phyloP scores from a whole-genome alignment of 192 early-diverging fungal species.

The Oehlia diaphana region DNA sequence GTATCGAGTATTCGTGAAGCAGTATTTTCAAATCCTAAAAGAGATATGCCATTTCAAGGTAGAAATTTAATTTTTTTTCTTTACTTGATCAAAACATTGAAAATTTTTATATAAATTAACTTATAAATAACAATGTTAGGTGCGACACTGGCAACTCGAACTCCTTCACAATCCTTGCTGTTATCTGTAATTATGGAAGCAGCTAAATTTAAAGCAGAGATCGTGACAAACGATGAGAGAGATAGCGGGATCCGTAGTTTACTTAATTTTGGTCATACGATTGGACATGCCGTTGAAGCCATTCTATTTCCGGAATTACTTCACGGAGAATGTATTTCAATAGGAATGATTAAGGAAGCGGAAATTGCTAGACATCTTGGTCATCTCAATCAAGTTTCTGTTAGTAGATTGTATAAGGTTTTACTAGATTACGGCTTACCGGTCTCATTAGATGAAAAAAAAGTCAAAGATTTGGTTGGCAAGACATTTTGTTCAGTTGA shows the following conservation, averaged over 20 bases:
- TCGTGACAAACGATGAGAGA: constrained; percentile 94
- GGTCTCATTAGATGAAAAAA: constrained; percentile 78
- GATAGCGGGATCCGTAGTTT: constrained; percentile 92
- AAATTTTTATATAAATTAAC: no score
- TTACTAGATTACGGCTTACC: constrained; percentile 87
- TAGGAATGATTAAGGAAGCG: constrained; percentile 94
- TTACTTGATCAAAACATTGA: neutral
- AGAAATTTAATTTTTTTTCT: neutral
- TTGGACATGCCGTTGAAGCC: constrained; percentile 97
- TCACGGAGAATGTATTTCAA: constrained; percentile 95
- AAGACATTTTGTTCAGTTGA: constrained; percentile 72
- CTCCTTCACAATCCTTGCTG: constrained; percentile 64
- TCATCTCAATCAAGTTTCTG: constrained; percentile 79
- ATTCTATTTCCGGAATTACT: constrained; percentile 84
- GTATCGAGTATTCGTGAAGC: constrained; percentile 78
- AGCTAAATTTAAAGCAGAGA: constrained; percentile 88
- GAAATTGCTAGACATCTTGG: constrained; percentile 90
- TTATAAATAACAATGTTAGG: constrained; percentile 40
- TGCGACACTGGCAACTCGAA: constrained; percentile 57
- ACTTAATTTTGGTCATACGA: constrained; percentile 96
- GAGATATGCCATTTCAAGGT: constrained; percentile 49
- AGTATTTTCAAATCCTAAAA: constrained; percentile 46
- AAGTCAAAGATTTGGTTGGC: constrained; percentile 62
- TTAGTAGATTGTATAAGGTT: constrained; percentile 83
- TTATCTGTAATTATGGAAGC: constrained; percentile 86